Base-by-base conservation (phyloP, 441 rosid species). In the Codiaeum variegatum region DNA sequence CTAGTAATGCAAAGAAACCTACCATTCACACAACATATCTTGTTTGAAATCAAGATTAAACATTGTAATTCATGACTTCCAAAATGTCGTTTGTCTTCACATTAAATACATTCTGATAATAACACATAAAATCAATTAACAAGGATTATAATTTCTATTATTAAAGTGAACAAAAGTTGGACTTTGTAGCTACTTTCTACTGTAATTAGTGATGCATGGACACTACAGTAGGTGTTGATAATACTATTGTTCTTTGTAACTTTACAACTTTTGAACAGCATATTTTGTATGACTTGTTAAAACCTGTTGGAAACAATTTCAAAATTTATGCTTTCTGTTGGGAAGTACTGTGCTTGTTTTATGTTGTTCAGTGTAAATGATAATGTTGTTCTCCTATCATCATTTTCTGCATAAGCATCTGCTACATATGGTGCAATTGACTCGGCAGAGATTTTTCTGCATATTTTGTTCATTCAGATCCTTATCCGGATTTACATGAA, bases 401-500 rank as follows among this genome's bases (percentile, higher is more conserved):
- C 55, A 62, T 62, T 63, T 69, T 66, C 42, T 54, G 36, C 70
- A 26, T 31, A 44, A 63, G 44, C 67, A 55, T 62, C 70, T 66
- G 59, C 70, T 71, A 72, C 66, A 69, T 73, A 12, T 34, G 0
- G 52, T 66, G 52, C 16, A 58, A 47, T 51, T 64, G 31, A 59
- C 59, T 65, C 49, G 15, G 31, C 23, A 62, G 40, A 56, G 75
- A 62, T 76, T 65, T 77, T 64, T 77, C 36, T 67, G 34, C 75
- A 75, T 63, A 49, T 15, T 73, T 44, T 79, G 12, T 26, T 55
- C 62, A 59, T 23, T 23, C 40, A 49, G 75, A 67, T 77, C 61
- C 73, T 74, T 56, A 63, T 67, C 69, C 42, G 47, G 75, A 76
- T 73, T 77, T 69, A 32, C 51, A 69, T 77, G 70, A 52, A 74